Evolutionary conservation across 2,329 filamentous ascomycete genomes (phyloP).

Genomic region (Colletotrichum cuscutae): DNA sequence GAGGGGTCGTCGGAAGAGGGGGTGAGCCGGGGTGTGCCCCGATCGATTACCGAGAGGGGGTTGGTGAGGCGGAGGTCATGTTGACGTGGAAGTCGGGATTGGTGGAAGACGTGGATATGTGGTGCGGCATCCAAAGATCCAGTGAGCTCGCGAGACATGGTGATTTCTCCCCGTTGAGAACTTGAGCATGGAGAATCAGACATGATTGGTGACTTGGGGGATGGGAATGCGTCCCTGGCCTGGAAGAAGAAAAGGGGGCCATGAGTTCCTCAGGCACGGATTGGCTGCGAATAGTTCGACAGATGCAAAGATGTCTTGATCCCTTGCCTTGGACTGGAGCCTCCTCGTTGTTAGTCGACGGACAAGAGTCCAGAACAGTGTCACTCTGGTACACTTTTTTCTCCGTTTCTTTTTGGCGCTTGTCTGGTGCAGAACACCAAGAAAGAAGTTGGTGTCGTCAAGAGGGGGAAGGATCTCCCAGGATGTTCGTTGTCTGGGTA

Average conservation of each 20-base stretch:
- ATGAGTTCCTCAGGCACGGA: constrained; percentile 1
- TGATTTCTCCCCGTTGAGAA: not conserved
- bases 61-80: not conserved
- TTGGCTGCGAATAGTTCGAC: constrained; percentile 3
- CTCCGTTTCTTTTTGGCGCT: constrained; percentile 21
- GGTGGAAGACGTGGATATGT: constrained; percentile 17
- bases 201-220: not conserved
- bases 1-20: constrained; percentile 20
- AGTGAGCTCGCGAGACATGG: not conserved
- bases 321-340: constrained; percentile 1
- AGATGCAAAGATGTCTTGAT: constrained; percentile 14
- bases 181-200: constrained; percentile 4
- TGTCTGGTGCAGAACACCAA: constrained; percentile 20
- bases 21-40: constrained; percentile 13
- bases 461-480: not conserved
- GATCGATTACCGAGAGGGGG: constrained; percentile 27
- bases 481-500: constrained; percentile 18
- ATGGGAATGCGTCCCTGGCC: not conserved
- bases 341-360: not conserved
- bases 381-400: not conserved
- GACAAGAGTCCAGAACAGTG: not conserved
- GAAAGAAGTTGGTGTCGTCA: not conserved
- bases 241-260: constrained; percentile 5
- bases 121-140: constrained; percentile 9
- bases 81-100: constrained; percentile 4